Evolutionary conservation across 2,329 filamentous ascomycete genomes (phyloP), one percentile per base, ranked within the genome.

Genomic region (Nemania diffusa): DNA sequence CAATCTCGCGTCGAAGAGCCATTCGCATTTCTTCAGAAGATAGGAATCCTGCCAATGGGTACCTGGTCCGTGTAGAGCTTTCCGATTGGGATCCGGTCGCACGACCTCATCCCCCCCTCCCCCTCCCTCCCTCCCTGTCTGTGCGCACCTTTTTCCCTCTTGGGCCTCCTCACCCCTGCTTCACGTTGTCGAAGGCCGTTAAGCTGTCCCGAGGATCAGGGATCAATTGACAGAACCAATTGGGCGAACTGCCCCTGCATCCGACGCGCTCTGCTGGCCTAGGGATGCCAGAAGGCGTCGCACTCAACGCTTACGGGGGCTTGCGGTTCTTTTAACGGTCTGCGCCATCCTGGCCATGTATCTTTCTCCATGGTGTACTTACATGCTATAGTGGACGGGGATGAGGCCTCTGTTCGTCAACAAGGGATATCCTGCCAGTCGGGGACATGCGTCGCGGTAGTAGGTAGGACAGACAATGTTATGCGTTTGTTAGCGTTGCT

Each of bases 71-170:
- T 9, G 20, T 40, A 40, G 20, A 26, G 50, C 63, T 29, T 68
- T 65, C 62, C 67, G 67, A 66, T 59, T 62, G 56, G 53, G 55
- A 69, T 66, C 63, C 58, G 58, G 63, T 69, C 58, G 67, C 62
- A 69, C 64, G 58, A 65, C 34, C 46, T 40, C 59, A 53, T 46
- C 59, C 64, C 50, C 37, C 56, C 34, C 48, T 37, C 48, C 40
- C 32, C 42, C 48, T 51, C 20, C 46, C 24, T 37, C 48, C 50
- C n/a, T 32, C 29, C 46, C 51, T 57, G 64, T 58, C 53, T 48
- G 58, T 65, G 65, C 62, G 58, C 22, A 13, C 58, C 52, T 55
- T 57, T 60, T 40, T 52, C 17, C 57, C 53, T 51, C 56, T 53
- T 56, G 24, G 51, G 32, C 48, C 52, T 52, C 53, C 8, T n/a